These are phyloP conservation scores for Macrophomina pseudophaseolina DNA, from an alignment of 2,329 filamentous ascomycete genomes.

Conservation along the genomic window DNA sequence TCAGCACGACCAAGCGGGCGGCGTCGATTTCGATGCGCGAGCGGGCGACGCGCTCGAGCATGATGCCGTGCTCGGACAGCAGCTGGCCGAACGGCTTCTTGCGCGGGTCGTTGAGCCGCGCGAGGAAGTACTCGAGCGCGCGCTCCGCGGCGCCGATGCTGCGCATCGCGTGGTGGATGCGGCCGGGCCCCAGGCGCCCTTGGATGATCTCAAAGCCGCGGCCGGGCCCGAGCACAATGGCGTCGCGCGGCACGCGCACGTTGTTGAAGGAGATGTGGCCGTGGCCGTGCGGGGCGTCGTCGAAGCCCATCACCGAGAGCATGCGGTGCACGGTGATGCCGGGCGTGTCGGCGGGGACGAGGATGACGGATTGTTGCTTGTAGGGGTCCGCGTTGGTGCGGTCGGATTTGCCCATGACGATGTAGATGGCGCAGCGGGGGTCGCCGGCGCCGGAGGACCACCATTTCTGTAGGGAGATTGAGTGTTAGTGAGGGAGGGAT, in stretches of 20 bases:
- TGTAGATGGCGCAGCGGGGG: conserved; percentile 87
- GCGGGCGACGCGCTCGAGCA: conserved; percentile 92
- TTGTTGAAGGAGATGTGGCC: conserved; percentile 89
- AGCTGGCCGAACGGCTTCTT: conserved; percentile 93
- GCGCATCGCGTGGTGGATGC: conserved; percentile 98
- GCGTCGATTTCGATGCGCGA: conserved; percentile 94
- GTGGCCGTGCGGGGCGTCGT: conserved; percentile 98
- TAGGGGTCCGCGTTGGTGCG: conserved; percentile 76
- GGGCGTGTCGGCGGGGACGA: conserved; percentile 79
- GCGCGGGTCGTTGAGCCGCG: conserved; percentile 86
- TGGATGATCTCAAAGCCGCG: conserved; percentile 98
- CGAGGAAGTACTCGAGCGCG: conserved; percentile 92
- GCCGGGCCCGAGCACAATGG: conserved; percentile 90
- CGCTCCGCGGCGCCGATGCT: conserved; percentile 88
- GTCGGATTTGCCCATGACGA: conserved; percentile 95
- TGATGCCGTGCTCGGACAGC: conserved; percentile 87
- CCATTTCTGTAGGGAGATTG: conserved; percentile 80
- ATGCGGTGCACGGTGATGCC: conserved; percentile 94
- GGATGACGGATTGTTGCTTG: conserved; percentile 88
- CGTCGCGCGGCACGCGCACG: conserved; percentile 82
- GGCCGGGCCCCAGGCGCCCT: conserved; percentile 90
- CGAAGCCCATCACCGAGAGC: conserved; percentile 92
- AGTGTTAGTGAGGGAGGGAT: background rate
- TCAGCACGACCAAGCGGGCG: conserved; percentile 85
- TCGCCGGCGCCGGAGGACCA: conserved; percentile 97